A percentile compares a stretch with the other conserved stretches of the same genome.
Conservation (phyloP, 106 monocot species). For the Phalaenopsis aphrodite region DNA sequence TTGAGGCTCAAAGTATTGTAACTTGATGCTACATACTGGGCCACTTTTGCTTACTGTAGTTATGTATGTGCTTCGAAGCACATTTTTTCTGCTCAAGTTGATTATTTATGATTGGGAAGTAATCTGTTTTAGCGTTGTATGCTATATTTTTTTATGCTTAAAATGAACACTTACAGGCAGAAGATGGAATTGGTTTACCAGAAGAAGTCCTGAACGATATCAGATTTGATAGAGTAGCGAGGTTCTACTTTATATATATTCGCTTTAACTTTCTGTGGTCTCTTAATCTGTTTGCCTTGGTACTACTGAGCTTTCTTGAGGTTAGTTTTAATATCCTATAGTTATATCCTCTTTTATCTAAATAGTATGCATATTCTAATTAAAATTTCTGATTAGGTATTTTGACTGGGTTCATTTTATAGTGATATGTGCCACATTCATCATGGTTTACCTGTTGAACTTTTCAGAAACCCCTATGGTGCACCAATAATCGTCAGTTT, state of each 20-base stretch:
- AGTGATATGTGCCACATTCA: not conserved
- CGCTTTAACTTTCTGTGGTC: slow-evolving; percentile 75
- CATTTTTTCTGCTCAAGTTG: not conserved
- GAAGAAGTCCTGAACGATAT: slow-evolving; percentile 79
- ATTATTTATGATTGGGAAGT: not conserved
- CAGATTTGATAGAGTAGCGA: slow-evolving; percentile 61
- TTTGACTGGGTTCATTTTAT: not conserved
- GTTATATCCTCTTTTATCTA: not conserved
- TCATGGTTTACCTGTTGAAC: not conserved
- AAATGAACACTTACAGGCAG: slow-evolving; percentile 53
- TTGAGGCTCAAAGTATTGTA: not conserved
- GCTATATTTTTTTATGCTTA: not conserved
- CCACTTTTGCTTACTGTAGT: not conserved
- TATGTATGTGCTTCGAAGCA: not conserved
- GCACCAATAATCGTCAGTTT: slow-evolving; percentile 25
- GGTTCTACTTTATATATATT: slow-evolving; percentile 74
- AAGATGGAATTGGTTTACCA: slow-evolving; percentile 95
- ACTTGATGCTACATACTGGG: not conserved
- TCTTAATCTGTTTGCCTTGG: slow-evolving; percentile 76
- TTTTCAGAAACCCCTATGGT: slow-evolving; percentile 90
- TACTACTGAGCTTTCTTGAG: slow-evolving; percentile 88
- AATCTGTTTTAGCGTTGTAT: not conserved
- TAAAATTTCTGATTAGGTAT: not conserved
- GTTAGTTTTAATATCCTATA: slow-evolving; percentile 30
- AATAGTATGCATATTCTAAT: not conserved